phyloP scores from a whole-genome alignment of 106 monocot species.

The Gastrodia elata region DNA sequence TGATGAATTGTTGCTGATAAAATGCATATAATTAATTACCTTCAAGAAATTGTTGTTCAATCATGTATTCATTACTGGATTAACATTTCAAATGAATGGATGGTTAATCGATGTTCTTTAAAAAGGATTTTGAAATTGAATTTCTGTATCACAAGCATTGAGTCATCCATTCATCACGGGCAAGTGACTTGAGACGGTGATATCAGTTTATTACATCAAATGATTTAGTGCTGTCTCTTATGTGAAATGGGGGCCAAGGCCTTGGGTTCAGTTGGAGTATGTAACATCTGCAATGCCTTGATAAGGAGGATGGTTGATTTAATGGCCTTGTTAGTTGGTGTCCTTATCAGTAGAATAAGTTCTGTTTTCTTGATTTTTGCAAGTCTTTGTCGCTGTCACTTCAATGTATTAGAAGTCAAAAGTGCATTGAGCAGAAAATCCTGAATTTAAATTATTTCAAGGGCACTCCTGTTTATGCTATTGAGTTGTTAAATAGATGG shows the following conservation, averaged over 20 bases:
- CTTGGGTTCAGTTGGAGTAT: constrained; percentile 21
- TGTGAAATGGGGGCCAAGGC: constrained; percentile 35
- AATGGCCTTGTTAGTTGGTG: constrained; percentile 34
- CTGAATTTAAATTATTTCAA: no score
- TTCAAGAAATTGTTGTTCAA: no score
- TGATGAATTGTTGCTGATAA: no score
- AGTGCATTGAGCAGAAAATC: no score
- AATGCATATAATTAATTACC: no score
- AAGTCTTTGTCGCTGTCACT: constrained; percentile 41
- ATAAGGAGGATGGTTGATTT: constrained; percentile 39
- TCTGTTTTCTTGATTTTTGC: constrained; percentile 80
- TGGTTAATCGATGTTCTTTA: no score
- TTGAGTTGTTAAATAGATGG: no score
- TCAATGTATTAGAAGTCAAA: constrained; percentile 70
- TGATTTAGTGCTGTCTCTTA: constrained; percentile 40
- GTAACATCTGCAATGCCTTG: constrained; percentile 23
- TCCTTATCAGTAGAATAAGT: constrained; percentile 56
- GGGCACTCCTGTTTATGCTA: no score
- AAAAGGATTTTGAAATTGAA: no score
- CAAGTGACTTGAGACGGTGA: constrained; percentile 86
- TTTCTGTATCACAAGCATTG: constrained; percentile 93
- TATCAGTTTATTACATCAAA: constrained; percentile 49
- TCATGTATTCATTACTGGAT: no score
- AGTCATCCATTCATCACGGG: constrained; percentile 98
- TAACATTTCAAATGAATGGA: no score